Evolutionary conservation across 805 yeast genomes (phyloP).

Genomic region (Yamadazyma philogaea): DNA sequence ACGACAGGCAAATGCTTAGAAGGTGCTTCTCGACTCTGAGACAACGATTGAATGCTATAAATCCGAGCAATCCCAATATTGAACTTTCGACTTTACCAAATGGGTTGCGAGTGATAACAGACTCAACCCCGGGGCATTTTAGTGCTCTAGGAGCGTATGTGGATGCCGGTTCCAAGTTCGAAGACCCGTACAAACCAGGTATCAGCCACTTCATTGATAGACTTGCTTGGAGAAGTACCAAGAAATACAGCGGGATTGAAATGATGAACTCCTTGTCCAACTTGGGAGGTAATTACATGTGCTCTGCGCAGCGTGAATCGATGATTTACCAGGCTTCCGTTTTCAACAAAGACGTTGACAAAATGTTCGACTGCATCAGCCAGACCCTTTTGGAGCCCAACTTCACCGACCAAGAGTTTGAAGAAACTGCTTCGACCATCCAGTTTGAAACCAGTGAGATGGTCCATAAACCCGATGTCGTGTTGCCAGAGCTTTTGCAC

Average conservation of each 20-base stretch:
- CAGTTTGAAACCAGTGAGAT: constrained; percentile 81
- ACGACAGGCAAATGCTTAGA: constrained; percentile 5
- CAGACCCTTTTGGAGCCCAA: constrained; percentile 76
- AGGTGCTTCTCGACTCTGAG: constrained; percentile 8
- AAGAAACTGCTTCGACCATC: constrained; percentile 70
- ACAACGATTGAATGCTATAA: background rate
- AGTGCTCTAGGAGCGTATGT: constrained; percentile 86
- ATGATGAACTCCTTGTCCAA: constrained; percentile 75
- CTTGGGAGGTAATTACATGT: constrained; percentile 92
- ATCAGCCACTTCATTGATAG: constrained; percentile 82
- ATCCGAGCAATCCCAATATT: constrained; percentile 14
- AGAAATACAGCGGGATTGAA: constrained; percentile 53
- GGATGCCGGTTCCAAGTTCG: constrained; percentile 88
- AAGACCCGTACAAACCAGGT: constrained; percentile 58
- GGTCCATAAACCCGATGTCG: constrained; percentile 75
- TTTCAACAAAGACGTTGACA: constrained; percentile 78
- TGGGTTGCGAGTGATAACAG: constrained; percentile 81
- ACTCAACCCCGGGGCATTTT: constrained; percentile 85
- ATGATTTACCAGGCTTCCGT: constrained; percentile 93
- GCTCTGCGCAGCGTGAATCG: constrained; percentile 88
- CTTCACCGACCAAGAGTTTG: constrained; percentile 65
- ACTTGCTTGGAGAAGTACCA: constrained; percentile 75
- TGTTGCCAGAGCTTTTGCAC: constrained; percentile 88
- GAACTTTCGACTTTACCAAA: constrained; percentile 52
- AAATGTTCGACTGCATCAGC: constrained; percentile 71